Evolutionary conservation across 2,329 filamentous ascomycete species (phyloP).

Genomic region (Arthroderma sp.): DNA sequence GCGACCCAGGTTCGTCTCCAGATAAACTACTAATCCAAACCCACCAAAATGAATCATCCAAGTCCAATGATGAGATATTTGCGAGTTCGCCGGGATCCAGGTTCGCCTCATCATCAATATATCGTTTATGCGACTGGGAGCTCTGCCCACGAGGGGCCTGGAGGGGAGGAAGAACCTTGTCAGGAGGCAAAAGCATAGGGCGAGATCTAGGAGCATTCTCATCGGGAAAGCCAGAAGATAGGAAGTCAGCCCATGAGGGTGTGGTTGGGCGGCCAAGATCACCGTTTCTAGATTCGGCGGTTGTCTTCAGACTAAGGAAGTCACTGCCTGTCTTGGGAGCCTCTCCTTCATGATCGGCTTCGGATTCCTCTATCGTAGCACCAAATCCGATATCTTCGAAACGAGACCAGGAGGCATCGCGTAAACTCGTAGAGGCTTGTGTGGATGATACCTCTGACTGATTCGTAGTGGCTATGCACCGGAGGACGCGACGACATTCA

Average conservation of each 20-base stretch:
- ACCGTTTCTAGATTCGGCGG: slow-evolving; percentile 53
- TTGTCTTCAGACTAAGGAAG: slow-evolving; percentile 46
- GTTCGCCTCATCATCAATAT: slow-evolving; percentile 52
- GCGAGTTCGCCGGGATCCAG: slow-evolving; percentile 88
- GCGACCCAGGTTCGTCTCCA: slow-evolving; percentile 68
- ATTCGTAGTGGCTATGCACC: slow-evolving; percentile 76
- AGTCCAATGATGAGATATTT: slow-evolving; percentile 70
- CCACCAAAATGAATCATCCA: slow-evolving; percentile 99
- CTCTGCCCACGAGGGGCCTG: slow-evolving; percentile 58
- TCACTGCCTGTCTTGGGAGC: slow-evolving; percentile 23
- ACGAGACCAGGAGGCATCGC: slow-evolving; percentile 87
- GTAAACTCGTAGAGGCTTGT: slow-evolving; percentile 58
- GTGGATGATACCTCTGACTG: slow-evolving; percentile 63
- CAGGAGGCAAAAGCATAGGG: slow-evolving; percentile 67
- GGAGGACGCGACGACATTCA: slow-evolving; percentile 82
- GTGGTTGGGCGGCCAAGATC: slow-evolving; percentile 74
- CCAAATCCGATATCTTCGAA: slow-evolving; percentile 93
- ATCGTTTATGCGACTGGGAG: slow-evolving; percentile 69
- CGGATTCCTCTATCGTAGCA: slow-evolving; percentile 57
- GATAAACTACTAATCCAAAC: slow-evolving; percentile 97
- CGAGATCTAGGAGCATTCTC: slow-evolving; percentile 51
- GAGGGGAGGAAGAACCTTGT: slow-evolving; percentile 81
- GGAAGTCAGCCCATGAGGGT: slow-evolving; percentile 95
- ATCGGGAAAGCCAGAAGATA: slow-evolving; percentile 84
- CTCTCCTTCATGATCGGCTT: slow-evolving; percentile 39